phyloP scores from a whole-genome alignment of 2,329 filamentous ascomycete genomes.

The Simplicillium aogashimaense region DNA sequence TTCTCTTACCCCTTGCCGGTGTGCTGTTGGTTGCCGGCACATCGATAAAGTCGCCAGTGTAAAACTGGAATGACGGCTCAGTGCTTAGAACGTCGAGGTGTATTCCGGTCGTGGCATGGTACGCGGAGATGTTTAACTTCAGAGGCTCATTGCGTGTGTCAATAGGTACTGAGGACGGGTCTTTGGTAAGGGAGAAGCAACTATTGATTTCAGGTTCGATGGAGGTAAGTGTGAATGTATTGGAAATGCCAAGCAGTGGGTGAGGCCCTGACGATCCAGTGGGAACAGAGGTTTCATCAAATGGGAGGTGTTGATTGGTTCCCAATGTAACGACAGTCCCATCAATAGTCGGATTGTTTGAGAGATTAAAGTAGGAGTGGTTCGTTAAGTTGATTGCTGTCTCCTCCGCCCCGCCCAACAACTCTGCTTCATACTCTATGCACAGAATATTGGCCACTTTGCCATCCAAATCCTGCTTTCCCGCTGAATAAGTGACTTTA shows the following conservation, averaged over 20 bases:
- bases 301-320: conserved; percentile 57
- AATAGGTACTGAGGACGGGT: conserved; percentile 48
- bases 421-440: conserved; percentile 82
- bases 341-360: conserved; percentile 40
- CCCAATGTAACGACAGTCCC: conserved; percentile 58
- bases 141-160: conserved; percentile 58
- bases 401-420: conserved; percentile 73
- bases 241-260: conserved; percentile 52
- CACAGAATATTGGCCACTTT: conserved; percentile 62
- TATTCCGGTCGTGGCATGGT: conserved; percentile 63
- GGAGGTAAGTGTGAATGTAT: conserved; percentile 62
- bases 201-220: conserved; percentile 73
- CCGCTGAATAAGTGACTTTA: conserved; percentile 68
- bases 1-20: conserved; percentile 55
- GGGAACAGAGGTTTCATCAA: conserved; percentile 67
- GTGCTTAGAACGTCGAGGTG: conserved; percentile 84
- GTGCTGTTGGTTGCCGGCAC: conserved; percentile 56
- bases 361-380: conserved; percentile 72
- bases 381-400: conserved; percentile 91
- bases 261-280: conserved; percentile 55
- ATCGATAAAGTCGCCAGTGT: conserved; percentile 78
- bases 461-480: conserved; percentile 52
- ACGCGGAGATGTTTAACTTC: conserved; percentile 57
- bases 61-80: conserved; percentile 95
- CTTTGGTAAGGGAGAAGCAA: conserved; percentile 71